These are phyloP conservation scores for Trypanosomatidae sp. DNA, from an alignment of 208 protist species.

Conservation along the genomic window DNA sequence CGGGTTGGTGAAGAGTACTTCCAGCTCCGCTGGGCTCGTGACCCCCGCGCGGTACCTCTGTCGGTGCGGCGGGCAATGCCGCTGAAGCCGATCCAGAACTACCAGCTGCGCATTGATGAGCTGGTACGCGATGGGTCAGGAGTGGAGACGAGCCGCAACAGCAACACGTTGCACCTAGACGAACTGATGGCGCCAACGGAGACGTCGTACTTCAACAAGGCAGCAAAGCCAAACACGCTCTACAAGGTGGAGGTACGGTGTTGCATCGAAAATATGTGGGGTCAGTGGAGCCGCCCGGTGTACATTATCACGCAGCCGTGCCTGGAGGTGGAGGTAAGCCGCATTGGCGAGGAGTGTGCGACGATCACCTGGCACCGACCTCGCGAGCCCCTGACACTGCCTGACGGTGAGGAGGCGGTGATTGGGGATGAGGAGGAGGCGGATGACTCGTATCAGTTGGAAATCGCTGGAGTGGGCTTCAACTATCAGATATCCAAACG, in stretches of 20 bases:
- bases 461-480: conserved; percentile 66
- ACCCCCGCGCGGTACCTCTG: conserved; percentile 44
- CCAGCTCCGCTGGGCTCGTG: conserved; percentile 75
- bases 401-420: conserved; percentile 60
- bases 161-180: conserved; percentile 33
- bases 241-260: conserved; percentile 83
- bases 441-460: conserved; percentile 74
- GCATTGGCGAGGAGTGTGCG: conserved; percentile 86
- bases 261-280: conserved; percentile 84
- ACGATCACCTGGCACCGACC: conserved; percentile 67
- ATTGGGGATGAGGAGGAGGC: conserved; percentile 45
- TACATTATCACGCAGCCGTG: conserved; percentile 83
- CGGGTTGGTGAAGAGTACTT: conserved; percentile 84
- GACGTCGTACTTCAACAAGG: conserved; percentile 47
- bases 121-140: conserved; percentile 49
- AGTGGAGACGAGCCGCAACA: conserved; percentile 19
- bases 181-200: conserved; percentile 31
- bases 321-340: conserved; percentile 56
- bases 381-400: conserved; percentile 43
- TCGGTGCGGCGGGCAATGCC: conserved; percentile 46
- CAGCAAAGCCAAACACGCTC: conserved; percentile 65
- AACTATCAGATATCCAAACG: conserved; percentile 70
- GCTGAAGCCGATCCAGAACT: conserved; percentile 51
- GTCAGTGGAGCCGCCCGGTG: conserved; percentile 74
- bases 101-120: conserved; percentile 81